These are phyloP conservation scores for Boehmeria nivea DNA, from an alignment of 306 rosid species.

Conservation along the genomic window DNA sequence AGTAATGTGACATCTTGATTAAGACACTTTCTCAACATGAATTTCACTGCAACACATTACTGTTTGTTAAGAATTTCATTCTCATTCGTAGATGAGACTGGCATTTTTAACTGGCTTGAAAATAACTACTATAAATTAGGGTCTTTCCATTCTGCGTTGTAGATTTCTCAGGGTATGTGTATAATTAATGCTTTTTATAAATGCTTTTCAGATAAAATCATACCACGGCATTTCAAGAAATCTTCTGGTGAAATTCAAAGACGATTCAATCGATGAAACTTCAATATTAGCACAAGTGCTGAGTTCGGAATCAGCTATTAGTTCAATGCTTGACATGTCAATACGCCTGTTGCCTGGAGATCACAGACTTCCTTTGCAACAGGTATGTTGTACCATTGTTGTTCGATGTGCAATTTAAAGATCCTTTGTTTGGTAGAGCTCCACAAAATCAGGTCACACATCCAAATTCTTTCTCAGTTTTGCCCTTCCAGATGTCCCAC, in stretches of 20 bases:
- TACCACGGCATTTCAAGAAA: constrained; percentile 88
- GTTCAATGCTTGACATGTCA: constrained; percentile 95
- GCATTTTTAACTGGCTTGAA: no score
- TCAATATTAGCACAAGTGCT: constrained; percentile 72
- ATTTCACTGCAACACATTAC: no score
- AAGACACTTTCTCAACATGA: no score
- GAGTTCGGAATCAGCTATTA: constrained; percentile 80
- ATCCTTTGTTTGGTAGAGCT: not conserved
- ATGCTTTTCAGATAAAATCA: constrained; percentile 66
- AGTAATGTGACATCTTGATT: no score
- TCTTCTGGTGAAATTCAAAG: constrained; percentile 81
- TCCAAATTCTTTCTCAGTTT: constrained; percentile 35
- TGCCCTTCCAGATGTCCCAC: constrained; percentile 91
- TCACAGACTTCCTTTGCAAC: constrained; percentile 91
- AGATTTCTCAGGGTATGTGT: no score
- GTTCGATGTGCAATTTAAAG: not conserved
- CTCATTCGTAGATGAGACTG: no score
- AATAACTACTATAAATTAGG: no score
- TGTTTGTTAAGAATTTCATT: no score
- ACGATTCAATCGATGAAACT: constrained; percentile 88
- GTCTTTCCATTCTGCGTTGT: no score
- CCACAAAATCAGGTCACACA: no score
- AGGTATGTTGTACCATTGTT: constrained; percentile 38
- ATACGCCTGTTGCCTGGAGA: constrained; percentile 82
- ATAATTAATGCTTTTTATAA: no score